Conservation (phyloP, 23 red algal species). For the Gracilaria gracilis region DNA sequence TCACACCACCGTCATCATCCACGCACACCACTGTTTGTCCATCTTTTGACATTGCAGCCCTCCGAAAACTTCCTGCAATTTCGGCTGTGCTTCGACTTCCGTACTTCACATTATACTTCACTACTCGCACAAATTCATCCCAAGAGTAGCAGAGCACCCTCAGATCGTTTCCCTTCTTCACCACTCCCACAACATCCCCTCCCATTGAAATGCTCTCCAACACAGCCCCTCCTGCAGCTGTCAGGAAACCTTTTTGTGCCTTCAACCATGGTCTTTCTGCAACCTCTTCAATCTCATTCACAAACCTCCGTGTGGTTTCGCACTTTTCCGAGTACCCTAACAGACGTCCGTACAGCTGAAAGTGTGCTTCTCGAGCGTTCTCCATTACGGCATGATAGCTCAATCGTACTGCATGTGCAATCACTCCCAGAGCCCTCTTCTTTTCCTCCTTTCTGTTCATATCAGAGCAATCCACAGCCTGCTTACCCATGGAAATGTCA, state of each 20-base stretch:
- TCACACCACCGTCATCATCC: neutral
- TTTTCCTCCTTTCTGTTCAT: too few relatives aligned
- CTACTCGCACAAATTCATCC: neutral
- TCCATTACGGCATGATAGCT: neutral
- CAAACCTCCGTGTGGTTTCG: neutral
- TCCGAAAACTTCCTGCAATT: neutral
- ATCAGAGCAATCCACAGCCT: too few relatives aligned
- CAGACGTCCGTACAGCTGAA: conserved; percentile 7
- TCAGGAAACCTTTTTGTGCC: neutral
- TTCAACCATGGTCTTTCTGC: neutral
- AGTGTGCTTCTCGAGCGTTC: neutral
- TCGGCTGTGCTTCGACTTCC: neutral
- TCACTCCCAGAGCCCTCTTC: too few relatives aligned
- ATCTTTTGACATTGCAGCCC: neutral
- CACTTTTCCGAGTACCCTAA: neutral
- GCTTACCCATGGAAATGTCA: too few relatives aligned
- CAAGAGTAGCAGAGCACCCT: too few relatives aligned
- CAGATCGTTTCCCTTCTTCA: neutral
- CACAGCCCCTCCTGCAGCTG: neutral
- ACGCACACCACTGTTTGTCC: neutral
- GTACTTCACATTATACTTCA: neutral
- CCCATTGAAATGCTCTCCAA: neutral
- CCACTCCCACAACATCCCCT: neutral
- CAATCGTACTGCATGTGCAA: too few relatives aligned
- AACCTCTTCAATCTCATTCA: neutral